These are phyloP conservation scores for Oehlia diaphana DNA, from an alignment of 192 early-diverging fungal genomes.

Conservation along the genomic window DNA sequence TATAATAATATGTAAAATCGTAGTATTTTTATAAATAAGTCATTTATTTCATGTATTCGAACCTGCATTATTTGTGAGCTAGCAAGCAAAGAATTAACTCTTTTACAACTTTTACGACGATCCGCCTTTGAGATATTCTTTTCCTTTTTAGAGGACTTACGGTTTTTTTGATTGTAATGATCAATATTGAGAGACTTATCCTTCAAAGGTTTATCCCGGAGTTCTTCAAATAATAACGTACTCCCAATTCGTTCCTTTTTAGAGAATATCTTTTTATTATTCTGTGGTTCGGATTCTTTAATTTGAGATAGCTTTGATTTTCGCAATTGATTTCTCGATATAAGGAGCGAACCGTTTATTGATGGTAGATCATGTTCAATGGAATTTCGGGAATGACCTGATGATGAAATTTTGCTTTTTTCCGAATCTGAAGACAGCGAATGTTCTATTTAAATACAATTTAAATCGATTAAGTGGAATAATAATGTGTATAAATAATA, in stretches of 20 bases:
- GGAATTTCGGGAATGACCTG: neutral
- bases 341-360: neutral
- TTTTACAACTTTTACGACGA: neutral
- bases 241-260: neutral
- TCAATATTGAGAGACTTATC: too few relatives aligned
- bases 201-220: neutral
- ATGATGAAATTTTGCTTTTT: neutral
- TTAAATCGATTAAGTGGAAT: neutral
- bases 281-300: neutral
- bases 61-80: conserved; percentile 17
- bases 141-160: neutral
- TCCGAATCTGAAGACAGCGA: neutral
- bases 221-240: neutral
- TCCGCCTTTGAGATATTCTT: neutral
- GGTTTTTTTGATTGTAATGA: neutral
- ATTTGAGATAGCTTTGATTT: neutral
- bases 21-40: neutral
- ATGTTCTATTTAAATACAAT: neutral
- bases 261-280: neutral
- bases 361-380: neutral
- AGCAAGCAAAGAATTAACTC: neutral
- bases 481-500: neutral
- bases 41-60: neutral
- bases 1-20: neutral
- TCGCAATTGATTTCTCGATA: neutral